phyloP scores from a whole-genome alignment of 2,329 filamentous ascomycete species.

The Paracoccidioides lutzii region DNA sequence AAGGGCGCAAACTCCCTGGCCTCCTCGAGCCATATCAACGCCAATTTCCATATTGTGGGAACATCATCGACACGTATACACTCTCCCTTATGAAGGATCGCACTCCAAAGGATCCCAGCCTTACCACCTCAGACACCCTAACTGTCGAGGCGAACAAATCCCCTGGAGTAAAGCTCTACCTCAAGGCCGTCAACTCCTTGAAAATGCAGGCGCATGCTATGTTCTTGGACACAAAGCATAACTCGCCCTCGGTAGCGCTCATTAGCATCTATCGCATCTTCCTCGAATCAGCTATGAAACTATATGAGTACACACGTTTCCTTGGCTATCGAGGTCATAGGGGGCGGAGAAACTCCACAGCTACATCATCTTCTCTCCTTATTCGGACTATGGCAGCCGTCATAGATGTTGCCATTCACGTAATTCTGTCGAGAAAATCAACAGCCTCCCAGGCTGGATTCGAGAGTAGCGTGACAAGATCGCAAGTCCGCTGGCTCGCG shows the following conservation, averaged over 20 bases:
- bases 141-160: constrained; percentile 63
- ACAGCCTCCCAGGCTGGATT: constrained; percentile 25
- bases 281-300: constrained; percentile 63
- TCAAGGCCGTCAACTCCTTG: constrained; percentile 63
- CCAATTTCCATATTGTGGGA: constrained; percentile 79
- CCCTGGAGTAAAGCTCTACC: constrained; percentile 65
- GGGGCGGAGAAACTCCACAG: not conserved
- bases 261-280: constrained; percentile 66
- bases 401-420: constrained; percentile 48
- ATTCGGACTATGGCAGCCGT: constrained; percentile 53
- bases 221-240: constrained; percentile 57
- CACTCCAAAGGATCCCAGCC: constrained; percentile 39
- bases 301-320: constrained; percentile 47
- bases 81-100: constrained; percentile 62
- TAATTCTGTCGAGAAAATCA: constrained; percentile 45
- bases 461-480: constrained; percentile 46
- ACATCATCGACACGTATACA: constrained; percentile 58
- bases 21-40: constrained; percentile 25
- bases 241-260: constrained; percentile 55
- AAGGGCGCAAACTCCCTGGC: constrained; percentile 40
- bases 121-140: constrained; percentile 54
- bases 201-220: constrained; percentile 67
- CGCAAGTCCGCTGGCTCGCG: constrained; percentile 52
- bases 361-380: constrained; percentile 47
- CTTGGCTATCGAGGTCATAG: constrained; percentile 39